Conservation (phyloP, 192 early-diverging fungal genomes). For the Lobosporangium transversale region DNA sequence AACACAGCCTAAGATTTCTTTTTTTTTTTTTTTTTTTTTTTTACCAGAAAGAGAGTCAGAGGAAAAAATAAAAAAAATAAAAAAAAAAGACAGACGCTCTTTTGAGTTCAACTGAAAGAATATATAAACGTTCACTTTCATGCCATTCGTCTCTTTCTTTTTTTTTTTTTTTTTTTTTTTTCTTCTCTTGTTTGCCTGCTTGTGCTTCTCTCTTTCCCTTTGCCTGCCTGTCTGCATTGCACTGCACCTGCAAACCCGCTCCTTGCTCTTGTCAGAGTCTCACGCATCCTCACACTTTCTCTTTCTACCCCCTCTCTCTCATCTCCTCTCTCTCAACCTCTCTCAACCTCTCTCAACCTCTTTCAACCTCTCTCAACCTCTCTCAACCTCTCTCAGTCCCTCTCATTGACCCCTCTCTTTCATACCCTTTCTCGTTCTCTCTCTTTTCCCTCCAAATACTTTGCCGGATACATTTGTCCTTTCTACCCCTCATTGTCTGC, state of each 20-base stretch:
- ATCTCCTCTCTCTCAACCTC: background rate
- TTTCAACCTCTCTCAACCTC: background rate
- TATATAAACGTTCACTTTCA: no score
- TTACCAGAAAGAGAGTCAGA: background rate
- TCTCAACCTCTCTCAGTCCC: background rate
- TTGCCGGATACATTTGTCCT: background rate
- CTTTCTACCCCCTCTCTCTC: background rate
- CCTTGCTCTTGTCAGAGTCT: constrained; percentile 1
- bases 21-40: constrained; percentile 4
- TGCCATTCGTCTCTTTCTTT: background rate
- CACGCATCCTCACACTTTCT: background rate
- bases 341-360: background rate
- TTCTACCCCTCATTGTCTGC: background rate
- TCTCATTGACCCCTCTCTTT: background rate
- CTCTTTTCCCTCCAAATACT: background rate
- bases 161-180: constrained; percentile 7
- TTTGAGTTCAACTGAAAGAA: no score
- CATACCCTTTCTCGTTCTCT: background rate
- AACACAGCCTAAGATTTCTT: background rate
- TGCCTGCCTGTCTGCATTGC: background rate
- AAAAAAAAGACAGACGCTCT: no score
- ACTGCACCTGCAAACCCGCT: background rate
- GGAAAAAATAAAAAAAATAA: no score
- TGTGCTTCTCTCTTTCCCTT: constrained; percentile 4
- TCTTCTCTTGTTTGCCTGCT: background rate